These are phyloP conservation scores for Taphrina wiesneri DNA, from an alignment of 1,139 yeast genomes.

Conservation along the genomic window DNA sequence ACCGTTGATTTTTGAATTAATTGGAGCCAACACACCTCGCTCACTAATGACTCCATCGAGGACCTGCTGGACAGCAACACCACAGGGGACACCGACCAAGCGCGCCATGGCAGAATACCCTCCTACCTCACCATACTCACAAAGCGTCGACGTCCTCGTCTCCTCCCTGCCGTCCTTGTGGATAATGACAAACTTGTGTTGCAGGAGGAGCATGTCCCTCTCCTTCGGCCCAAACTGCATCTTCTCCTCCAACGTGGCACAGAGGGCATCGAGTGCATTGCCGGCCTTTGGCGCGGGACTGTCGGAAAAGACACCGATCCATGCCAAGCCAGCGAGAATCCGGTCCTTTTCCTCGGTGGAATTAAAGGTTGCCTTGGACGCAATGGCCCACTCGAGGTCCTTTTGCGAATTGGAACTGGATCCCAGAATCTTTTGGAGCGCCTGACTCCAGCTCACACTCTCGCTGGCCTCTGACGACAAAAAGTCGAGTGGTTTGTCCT, in stretches of 20 bases:
- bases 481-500: slow-evolving; percentile 65
- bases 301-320: slow-evolving; percentile 91
- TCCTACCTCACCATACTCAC: slow-evolving; percentile 87
- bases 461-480: slow-evolving; percentile 55
- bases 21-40: slow-evolving; percentile 91
- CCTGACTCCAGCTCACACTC: slow-evolving; percentile 72
- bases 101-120: slow-evolving; percentile 99
- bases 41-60: slow-evolving; percentile 72
- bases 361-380: slow-evolving; percentile 76
- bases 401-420: slow-evolving; percentile 67
- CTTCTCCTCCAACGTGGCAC: slow-evolving; percentile 91
- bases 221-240: slow-evolving; percentile 97
- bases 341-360: slow-evolving; percentile 79
- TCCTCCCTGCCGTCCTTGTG: slow-evolving; percentile 92
- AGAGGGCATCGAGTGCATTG: slow-evolving; percentile 90
- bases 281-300: slow-evolving; percentile 78
- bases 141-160: slow-evolving; percentile 90
- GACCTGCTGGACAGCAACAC: slow-evolving; percentile 87
- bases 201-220: slow-evolving; percentile 91
- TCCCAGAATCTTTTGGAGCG: slow-evolving; percentile 72
- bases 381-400: slow-evolving; percentile 74
- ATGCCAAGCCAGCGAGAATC: slow-evolving; percentile 81
- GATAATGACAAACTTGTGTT: slow-evolving; percentile 96
- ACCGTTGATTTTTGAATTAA: slow-evolving; percentile 82
- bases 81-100: slow-evolving; percentile 97